A percentile compares a stretch with the other conserved stretches of the same genome.
phyloP scores from a whole-genome alignment of 176 grass and related monocot genomes.

The Urochloa ruziziensis region DNA sequence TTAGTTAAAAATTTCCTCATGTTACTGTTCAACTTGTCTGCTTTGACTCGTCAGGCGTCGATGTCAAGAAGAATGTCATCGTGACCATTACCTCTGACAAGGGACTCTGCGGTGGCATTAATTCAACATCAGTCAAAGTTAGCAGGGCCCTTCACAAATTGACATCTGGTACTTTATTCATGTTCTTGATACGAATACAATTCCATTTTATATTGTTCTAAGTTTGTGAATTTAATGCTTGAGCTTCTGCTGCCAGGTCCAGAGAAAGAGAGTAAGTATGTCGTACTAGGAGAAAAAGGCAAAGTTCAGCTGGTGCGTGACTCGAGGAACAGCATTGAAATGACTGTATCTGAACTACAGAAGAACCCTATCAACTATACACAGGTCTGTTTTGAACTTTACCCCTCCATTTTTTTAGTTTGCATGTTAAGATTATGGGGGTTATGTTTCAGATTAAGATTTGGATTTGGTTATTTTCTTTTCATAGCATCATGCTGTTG shows the following conservation, averaged over 20 bases:
- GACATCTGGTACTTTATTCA: slow-evolving; percentile 61
- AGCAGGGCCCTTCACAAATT: slow-evolving; percentile 86
- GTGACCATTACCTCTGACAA: slow-evolving; percentile 87
- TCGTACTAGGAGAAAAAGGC: slow-evolving; percentile 93
- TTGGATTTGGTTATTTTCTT: not conserved
- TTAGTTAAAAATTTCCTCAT: not conserved
- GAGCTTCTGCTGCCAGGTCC: slow-evolving; percentile 42
- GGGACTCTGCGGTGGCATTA: slow-evolving; percentile 96
- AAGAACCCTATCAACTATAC: slow-evolving; percentile 95
- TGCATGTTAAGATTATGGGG: not conserved
- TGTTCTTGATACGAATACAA: not conserved
- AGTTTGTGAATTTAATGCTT: not conserved
- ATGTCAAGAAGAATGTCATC: slow-evolving; percentile 97
- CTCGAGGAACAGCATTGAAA: slow-evolving; percentile 62
- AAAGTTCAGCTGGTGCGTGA: slow-evolving; percentile 89
- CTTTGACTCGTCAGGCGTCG: slow-evolving; percentile 57
- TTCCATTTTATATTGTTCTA: not conserved
- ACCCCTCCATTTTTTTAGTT: not conserved
- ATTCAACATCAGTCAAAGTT: slow-evolving; percentile 91
- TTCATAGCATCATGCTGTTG: not conserved
- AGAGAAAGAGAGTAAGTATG: slow-evolving; percentile 85
- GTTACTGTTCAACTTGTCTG: not conserved
- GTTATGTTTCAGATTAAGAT: not conserved
- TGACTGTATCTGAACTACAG: slow-evolving; percentile 69
- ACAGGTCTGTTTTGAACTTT: slow-evolving; percentile 51